Evolutionary conservation across 768 basidiomycete species (phyloP).

Genomic region (Leccinum subgranulosum): DNA sequence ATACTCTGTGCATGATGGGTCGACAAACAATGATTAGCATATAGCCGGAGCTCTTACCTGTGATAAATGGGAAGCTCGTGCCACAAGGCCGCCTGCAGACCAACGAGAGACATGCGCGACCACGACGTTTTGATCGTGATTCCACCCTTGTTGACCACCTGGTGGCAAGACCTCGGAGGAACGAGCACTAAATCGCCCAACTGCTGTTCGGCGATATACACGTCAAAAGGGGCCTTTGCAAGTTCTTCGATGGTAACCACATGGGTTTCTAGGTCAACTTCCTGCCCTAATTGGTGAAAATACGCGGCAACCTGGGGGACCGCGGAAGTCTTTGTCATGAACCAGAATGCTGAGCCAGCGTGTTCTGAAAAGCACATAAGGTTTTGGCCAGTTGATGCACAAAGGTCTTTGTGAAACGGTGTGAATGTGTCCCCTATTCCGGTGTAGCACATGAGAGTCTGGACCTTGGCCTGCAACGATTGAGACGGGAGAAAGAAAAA

Average conservation of each 20-base stretch:
- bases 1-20: constrained; percentile 50
- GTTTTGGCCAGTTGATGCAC: constrained; percentile 82
- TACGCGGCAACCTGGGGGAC: constrained; percentile 54
- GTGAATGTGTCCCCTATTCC: constrained; percentile 83
- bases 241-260: constrained; percentile 62
- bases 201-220: constrained; percentile 71
- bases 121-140: constrained; percentile 82
- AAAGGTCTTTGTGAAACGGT: constrained; percentile 81
- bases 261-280: constrained; percentile 71
- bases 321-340: constrained; percentile 69
- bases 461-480: constrained; percentile 50
- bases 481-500: constrained; percentile 1
- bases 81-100: constrained; percentile 56
- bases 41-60: constrained; percentile 44
- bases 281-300: constrained; percentile 45
- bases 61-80: constrained; percentile 79
- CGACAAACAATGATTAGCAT: background rate
- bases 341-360: constrained; percentile 77
- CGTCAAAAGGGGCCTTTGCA: constrained; percentile 58
- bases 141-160: constrained; percentile 79
- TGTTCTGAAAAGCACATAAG: constrained; percentile 81
- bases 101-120: constrained; percentile 77
- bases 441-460: constrained; percentile 84
- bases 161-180: constrained; percentile 78
- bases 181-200: constrained; percentile 79